phyloP scores from a whole-genome alignment of 73 alveolate species.

The Blepharisma stoltei region DNA sequence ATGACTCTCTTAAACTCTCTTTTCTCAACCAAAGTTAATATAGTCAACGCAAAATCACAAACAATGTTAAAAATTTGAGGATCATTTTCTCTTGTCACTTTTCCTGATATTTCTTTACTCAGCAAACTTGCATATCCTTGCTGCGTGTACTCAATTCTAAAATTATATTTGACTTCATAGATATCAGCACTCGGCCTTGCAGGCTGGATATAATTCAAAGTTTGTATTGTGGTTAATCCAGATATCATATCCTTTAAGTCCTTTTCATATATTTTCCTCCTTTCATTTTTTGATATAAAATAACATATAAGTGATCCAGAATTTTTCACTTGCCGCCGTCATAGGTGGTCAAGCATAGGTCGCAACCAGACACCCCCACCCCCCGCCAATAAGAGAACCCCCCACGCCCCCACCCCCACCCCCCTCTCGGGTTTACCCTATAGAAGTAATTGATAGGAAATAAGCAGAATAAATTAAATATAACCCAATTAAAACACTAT shows the following conservation, averaged over 20 bases:
- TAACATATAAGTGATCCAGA: background rate
- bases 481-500: too few relatives aligned
- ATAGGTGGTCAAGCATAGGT: too few relatives aligned
- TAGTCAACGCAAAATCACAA: constrained; percentile 10
- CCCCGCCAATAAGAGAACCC: too few relatives aligned
- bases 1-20: background rate
- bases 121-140: background rate
- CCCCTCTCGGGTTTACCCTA: too few relatives aligned
- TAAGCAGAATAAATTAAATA: too few relatives aligned
- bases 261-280: background rate
- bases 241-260: background rate
- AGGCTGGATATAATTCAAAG: background rate
- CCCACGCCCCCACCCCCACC: too few relatives aligned
- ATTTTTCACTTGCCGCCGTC: too few relatives aligned
- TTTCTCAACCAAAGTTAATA: background rate
- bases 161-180: constrained; percentile 10
- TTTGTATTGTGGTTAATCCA: background rate
- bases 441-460: too few relatives aligned
- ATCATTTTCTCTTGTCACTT: background rate
- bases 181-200: constrained; percentile 1
- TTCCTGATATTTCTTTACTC: background rate
- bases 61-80: background rate
- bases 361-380: too few relatives aligned
- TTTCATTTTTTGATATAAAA: background rate
- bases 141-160: constrained; percentile 5